Conservation (phyloP, 257 asterid species). For the Nicotiana knightiana region DNA sequence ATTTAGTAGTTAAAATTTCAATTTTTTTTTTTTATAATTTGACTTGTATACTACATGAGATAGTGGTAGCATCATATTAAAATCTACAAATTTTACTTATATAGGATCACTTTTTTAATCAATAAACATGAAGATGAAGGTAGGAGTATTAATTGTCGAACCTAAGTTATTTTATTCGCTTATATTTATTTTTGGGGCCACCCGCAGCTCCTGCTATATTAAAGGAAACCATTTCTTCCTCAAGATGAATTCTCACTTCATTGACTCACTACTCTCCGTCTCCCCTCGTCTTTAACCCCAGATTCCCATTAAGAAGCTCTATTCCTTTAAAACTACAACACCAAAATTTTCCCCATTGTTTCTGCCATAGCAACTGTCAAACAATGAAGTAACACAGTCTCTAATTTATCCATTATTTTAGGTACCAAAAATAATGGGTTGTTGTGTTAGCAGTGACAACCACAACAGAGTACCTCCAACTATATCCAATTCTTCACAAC, state of each 20-base stretch:
- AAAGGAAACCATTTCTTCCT: background rate
- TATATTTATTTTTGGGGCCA: background rate
- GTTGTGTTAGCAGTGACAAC: conserved; percentile 1
- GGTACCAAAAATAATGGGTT: conserved; percentile 4
- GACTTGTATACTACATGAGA: background rate
- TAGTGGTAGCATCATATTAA: background rate
- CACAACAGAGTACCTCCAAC: background rate
- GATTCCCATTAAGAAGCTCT: background rate
- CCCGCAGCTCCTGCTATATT: background rate
- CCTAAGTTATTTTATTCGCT: background rate
- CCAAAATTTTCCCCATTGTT: background rate
- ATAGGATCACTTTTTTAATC: background rate
- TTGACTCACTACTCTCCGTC: background rate
- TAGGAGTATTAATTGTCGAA: background rate
- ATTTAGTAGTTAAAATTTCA: background rate
- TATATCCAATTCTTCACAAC: background rate
- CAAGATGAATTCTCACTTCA: background rate
- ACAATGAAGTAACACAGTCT: background rate
- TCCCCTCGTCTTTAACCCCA: background rate
- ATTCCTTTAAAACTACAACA: background rate
- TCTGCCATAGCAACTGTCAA: background rate
- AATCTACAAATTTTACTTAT: no score
- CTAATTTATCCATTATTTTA: background rate
- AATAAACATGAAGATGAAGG: background rate
- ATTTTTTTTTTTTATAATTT: background rate